Evolutionary conservation across 1,139 yeast species (phyloP).

Genomic region (Suhomyces choctaworum): DNA sequence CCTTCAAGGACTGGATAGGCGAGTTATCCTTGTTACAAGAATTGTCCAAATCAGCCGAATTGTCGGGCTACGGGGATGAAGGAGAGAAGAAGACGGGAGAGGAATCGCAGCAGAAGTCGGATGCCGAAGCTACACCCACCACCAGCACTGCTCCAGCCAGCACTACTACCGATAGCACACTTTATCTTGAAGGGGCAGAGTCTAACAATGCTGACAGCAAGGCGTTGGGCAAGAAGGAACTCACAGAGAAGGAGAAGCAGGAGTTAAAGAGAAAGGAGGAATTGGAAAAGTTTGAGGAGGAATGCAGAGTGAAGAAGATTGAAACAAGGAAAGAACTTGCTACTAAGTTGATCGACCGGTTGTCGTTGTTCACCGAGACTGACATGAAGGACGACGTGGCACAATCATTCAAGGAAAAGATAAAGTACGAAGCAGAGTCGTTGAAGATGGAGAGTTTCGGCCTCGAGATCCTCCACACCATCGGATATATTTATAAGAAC

Average conservation of each 20-base stretch:
- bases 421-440: conserved; percentile 80
- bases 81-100: conserved; percentile 28
- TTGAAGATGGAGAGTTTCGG: conserved; percentile 95
- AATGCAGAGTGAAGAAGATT: conserved; percentile 67
- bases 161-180: conserved; percentile 2
- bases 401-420: conserved; percentile 66
- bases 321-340: conserved; percentile 70
- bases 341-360: conserved; percentile 60
- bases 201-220: conserved; percentile 18
- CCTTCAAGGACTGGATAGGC: conserved; percentile 71
- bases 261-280: conserved; percentile 55
- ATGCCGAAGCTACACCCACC: conserved; percentile 1
- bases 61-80: conserved; percentile 47
- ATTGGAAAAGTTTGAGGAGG: conserved; percentile 76
- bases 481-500: conserved; percentile 74
- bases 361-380: conserved; percentile 83
- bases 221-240: conserved; percentile 19
- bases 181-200: conserved; percentile 21
- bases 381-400: conserved; percentile 70
- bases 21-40: conserved; percentile 86
- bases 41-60: conserved; percentile 68
- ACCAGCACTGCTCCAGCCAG: conserved; percentile 6
- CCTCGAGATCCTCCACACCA: conserved; percentile 80
- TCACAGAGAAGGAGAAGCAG: conserved; percentile 46
- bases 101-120: too few species aligned